A percentile compares a stretch with the other conserved stretches of the same genome.
Conservation (phyloP, 495 filamentous ascomycete species). For the Barbatosphaeria neglecta region DNA sequence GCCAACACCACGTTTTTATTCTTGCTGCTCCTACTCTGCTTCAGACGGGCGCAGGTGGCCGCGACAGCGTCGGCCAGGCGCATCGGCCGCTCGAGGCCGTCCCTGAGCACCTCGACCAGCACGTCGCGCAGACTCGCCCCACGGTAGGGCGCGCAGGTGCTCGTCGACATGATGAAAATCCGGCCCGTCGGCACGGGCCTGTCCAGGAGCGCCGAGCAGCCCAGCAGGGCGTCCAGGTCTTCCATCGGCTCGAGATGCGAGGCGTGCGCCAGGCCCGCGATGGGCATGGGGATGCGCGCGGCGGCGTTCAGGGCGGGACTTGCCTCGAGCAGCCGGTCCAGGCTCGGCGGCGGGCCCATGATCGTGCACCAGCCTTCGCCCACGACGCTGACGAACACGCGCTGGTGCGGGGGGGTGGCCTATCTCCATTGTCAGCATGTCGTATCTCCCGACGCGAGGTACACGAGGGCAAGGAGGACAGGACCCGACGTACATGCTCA, state of each 20-base stretch:
- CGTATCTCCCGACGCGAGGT: too few species aligned
- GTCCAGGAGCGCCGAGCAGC: conserved; percentile 4
- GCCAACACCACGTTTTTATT: conserved; percentile 3
- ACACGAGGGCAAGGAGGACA: too few species aligned
- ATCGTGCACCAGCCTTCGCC: conserved; percentile 4
- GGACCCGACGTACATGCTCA: conserved; percentile 1
- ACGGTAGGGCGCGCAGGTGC: conserved; percentile 2
- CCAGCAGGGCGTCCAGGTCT: conserved; percentile 2
- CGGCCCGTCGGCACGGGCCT: conserved; percentile 3
- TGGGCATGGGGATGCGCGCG: not conserved
- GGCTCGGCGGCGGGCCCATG: conserved; percentile 5
- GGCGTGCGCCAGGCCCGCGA: conserved; percentile 6
- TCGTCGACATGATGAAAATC: conserved; percentile 5
- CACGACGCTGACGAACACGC: conserved; percentile 3
- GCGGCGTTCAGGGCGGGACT: not conserved
- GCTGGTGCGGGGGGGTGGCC: conserved; percentile 1
- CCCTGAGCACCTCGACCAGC: conserved; percentile 1
- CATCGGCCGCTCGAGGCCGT: conserved; percentile 1
- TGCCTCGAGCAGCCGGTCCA: conserved; percentile 1
- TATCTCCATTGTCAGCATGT: not conserved
- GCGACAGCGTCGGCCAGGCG: conserved; percentile 1
- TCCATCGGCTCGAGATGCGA: conserved; percentile 3
- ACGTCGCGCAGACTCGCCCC: conserved; percentile 3
- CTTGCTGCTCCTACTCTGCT: conserved; percentile 1
- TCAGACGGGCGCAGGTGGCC: not conserved